A percentile compares a stretch with the other conserved stretches of the same genome.
phyloP scores from a whole-genome alignment of 148 eudicot genomes.

The Amaranthus hypochondriacus region DNA sequence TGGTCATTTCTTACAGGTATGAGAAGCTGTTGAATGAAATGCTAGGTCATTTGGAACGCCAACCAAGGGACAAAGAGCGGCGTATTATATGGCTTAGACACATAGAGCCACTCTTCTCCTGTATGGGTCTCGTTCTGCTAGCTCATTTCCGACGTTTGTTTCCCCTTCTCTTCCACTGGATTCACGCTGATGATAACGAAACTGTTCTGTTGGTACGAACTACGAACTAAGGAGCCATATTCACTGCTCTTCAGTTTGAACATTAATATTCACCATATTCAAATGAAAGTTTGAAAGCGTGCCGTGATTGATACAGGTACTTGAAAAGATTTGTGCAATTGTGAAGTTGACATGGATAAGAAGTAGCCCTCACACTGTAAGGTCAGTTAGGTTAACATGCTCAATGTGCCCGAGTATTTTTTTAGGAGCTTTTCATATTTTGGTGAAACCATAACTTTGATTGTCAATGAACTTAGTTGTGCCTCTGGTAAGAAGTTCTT shows the following conservation, averaged over 20 bases:
- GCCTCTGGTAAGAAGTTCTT: not conserved
- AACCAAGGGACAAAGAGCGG: constrained; percentile 79
- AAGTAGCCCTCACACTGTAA: constrained; percentile 59
- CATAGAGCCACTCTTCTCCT: constrained; percentile 57
- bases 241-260: not conserved
- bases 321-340: constrained; percentile 49
- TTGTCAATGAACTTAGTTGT: not conserved
- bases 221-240: constrained; percentile 21
- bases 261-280: constrained; percentile 4
- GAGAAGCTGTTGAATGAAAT: constrained; percentile 87
- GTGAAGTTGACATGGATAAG: constrained; percentile 90
- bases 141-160: constrained; percentile 87
- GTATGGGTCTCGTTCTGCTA: constrained; percentile 68
- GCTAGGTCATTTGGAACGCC: constrained; percentile 91
- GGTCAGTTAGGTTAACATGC: constrained; percentile 35
- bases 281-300: not conserved
- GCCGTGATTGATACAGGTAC: constrained; percentile 46
- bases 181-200: constrained; percentile 94
- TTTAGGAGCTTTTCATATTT: not conserved
- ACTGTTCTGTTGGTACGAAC: constrained; percentile 68
- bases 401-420: not conserved
- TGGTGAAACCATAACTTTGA: not conserved
- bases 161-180: constrained; percentile 91
- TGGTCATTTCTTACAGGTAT: constrained; percentile 42
- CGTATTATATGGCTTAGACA: constrained; percentile 78